phyloP scores from a whole-genome alignment of 768 basidiomycete species.

The Naganishia onofrii region DNA sequence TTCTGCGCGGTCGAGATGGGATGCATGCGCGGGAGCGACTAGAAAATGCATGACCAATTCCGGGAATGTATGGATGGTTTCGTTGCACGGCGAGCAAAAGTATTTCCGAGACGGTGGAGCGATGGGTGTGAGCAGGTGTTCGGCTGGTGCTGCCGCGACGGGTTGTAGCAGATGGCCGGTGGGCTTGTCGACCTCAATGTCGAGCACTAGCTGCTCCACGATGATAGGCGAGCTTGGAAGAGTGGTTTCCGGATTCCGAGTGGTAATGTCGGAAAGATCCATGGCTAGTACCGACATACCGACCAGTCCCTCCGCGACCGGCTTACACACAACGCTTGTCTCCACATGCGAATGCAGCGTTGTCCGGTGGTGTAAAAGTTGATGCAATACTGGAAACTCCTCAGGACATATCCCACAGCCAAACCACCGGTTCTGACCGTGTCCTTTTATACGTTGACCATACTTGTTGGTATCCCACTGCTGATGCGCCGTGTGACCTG shows the following conservation, averaged over 20 bases:
- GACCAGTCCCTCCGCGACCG: neutral
- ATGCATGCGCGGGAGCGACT: neutral
- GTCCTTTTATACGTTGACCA: too few species aligned
- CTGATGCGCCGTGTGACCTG: neutral
- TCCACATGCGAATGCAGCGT: neutral
- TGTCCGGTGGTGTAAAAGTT: slow-evolving; percentile 3
- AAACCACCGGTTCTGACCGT: neutral
- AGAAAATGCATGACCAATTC: slow-evolving; percentile 1
- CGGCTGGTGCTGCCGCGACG: neutral
- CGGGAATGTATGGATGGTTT: neutral
- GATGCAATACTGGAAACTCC: slow-evolving; percentile 1
- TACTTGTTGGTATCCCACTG: neutral
- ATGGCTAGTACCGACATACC: neutral
- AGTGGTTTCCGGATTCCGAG: too few species aligned
- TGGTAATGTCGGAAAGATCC: neutral
- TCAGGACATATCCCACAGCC: neutral
- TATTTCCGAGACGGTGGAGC: neutral
- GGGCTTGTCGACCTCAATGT: neutral
- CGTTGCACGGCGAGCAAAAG: neutral
- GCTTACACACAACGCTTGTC: too few species aligned
- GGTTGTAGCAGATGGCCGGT: neutral
- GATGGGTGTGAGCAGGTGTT: too few species aligned
- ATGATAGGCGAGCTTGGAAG: too few species aligned
- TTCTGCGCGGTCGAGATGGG: neutral
- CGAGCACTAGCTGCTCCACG: too few species aligned